Evolutionary conservation across 208 protist genomes (phyloP), one percentile per base, ranked within the genome.

Genomic region (Leishmania aethiopica): DNA sequence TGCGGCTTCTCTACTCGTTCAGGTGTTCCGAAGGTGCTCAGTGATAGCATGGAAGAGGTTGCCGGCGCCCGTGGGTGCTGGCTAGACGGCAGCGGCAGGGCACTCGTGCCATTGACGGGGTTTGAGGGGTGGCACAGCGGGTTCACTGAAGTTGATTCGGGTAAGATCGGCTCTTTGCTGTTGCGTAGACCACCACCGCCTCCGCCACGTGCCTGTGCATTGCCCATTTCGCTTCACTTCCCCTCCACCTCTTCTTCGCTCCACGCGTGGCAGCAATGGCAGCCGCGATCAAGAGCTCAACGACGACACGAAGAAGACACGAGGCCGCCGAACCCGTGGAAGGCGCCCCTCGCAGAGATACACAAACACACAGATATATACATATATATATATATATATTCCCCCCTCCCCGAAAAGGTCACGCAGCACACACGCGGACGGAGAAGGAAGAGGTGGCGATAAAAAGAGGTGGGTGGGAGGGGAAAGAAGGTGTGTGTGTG

Each of bases 191-290:
- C 19, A 22, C 66, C 40, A 47, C 40, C 22, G 35, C 66, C 62
- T 32, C 11, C 32, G 62, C 42, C 45, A 0, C 71, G 71, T 32
- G 71, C 35, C n/a, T 75, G 73, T 1, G 81, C 32, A 28, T 80
- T 84, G 10, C 81, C 81, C 81, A 84, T 84, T n/a, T 11, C 35
- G 6, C 37, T 45, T 74, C 42, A 67, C 4, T 49, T 47, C 17
- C 17, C 55, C 11, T 28, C 62, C 45, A 10, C 45, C 45, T 8
- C 45, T 49, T 32, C 45, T 37, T 53, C 1, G 22, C 32, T 13
- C 35, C 11, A 3, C 17, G 67, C 17, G 22, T 28, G 15, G 25
- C 67, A 28, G 67, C 40, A 57, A 73, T 45, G 73, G 2, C 42
- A 45, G 59, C n/a, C 22, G 32, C 42, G 2, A 53, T 62, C 49